Evolutionary conservation across 345 rosid genomes (phyloP), one percentile per base, ranked within the genome.

Genomic region (Toxicodendron radicans): DNA sequence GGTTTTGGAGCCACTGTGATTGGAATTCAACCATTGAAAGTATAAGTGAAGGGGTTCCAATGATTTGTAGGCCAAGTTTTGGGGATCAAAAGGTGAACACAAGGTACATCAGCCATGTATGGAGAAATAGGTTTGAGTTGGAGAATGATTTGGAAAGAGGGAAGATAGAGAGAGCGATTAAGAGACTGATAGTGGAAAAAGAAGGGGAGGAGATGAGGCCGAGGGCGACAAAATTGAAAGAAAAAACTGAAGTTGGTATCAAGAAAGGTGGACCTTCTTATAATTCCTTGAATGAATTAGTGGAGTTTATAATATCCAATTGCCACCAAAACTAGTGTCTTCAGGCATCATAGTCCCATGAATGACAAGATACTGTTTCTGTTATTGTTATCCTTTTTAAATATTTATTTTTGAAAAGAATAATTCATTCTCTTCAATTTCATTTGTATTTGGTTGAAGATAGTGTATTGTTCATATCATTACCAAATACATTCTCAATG

Each of bases 21-120:
- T 57, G 24, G 61, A 57, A 20, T 57, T 57, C 61, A 57, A 57
- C 32, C 21, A 27, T 58, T n/a, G 61, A 58, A 58, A 58, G 61
- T 58, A 21, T 58, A 58, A n/a, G 61, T 58, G 61, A 20, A n/a
- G 61, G 61, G 30, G 61, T 58, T 20, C 61, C 30, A 58, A 23
- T n/a, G 57, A 53, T 53, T 14, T 53, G 57, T 46, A 46, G 16
- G 12, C 49, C 57, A 20, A 9, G 10, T 58, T 21, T 58, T n/a
- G 24, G 24, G 24, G 61, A 58, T 21, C 61, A 58, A 20, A 18
- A 11, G 12, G 6, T 58, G 23, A 58, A 18, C 11, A 23, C 33
- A 12, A 58, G 24, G 61, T 58, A 58, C 7, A 7, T 23, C 12
- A 5, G 61, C 13, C 7, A 20, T 21, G 61, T 58, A 23, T 58